Conservation (phyloP, 345 rosid species). For the Eucalyptus melliodora region DNA sequence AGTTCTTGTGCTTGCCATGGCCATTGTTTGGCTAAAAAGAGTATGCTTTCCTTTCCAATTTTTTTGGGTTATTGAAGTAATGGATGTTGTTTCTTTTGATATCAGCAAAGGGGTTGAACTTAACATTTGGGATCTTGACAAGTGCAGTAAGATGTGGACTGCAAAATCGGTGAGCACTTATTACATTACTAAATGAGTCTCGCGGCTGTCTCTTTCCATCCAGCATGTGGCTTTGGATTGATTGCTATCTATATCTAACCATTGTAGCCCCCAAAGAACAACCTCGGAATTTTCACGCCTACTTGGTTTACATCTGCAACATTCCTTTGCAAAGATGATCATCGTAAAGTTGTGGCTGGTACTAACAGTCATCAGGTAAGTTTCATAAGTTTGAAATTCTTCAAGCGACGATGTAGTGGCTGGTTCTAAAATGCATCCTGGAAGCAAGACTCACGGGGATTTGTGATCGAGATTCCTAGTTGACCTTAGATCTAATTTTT, state of each 20-base stretch:
- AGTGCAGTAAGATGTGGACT: slow-evolving; percentile 50
- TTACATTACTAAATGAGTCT: neutral
- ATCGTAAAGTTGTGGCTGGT: slow-evolving; percentile 83
- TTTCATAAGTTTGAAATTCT: neutral
- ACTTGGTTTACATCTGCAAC: slow-evolving; percentile 89
- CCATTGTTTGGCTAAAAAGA: neutral
- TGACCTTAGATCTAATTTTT: neutral
- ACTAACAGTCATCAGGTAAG: slow-evolving; percentile 76
- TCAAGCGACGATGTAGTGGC: neutral
- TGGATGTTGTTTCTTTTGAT: neutral
- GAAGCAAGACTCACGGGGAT: neutral
- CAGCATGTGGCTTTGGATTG: neutral
- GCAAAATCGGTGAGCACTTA: slow-evolving; percentile 59
- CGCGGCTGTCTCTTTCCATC: neutral
- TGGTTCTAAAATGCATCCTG: neutral
- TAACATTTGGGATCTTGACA: slow-evolving; percentile 78
- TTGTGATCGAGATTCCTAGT: neutral
- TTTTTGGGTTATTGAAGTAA: neutral
- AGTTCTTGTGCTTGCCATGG: neutral
- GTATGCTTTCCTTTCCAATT: neutral
- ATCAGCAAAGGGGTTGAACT: slow-evolving; percentile 78
- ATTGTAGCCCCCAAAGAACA: slow-evolving; percentile 68
- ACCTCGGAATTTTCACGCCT: slow-evolving; percentile 89
- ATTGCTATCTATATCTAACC: neutral
- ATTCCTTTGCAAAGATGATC: slow-evolving; percentile 65